Conservation (phyloP, 805 yeast genomes). For the Saitoella complicata region DNA sequence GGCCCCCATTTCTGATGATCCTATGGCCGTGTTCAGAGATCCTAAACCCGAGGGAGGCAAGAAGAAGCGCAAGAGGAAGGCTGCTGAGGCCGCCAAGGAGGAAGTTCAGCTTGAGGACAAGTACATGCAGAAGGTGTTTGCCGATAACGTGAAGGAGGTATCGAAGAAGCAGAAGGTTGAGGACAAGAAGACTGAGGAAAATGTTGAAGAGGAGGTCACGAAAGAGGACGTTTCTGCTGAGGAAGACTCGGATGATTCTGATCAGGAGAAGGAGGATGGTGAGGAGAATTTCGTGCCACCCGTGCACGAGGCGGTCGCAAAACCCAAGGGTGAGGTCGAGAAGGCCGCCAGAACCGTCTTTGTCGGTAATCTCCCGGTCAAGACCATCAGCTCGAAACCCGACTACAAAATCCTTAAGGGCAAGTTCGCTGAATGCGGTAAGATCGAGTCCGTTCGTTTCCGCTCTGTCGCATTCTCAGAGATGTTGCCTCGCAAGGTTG, state of each 20-base stretch:
- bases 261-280: conserved; percentile 14
- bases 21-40: too few species aligned
- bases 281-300: conserved; percentile 8
- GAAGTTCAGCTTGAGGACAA: conserved; percentile 7
- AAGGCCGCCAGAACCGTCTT: conserved; percentile 33
- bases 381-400: conserved; percentile 46
- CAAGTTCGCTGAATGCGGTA: conserved; percentile 23
- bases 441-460: conserved; percentile 65
- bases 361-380: conserved; percentile 65
- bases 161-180: conserved; percentile 1
- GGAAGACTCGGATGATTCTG: conserved; percentile 15
- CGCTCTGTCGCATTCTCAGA: conserved; percentile 84
- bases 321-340: conserved; percentile 22
- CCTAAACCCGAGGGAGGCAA: conserved; percentile 6
- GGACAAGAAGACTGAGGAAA: conserved; percentile 1
- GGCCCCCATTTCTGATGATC: too few species aligned
- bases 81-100: conserved; percentile 7
- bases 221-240: conserved; percentile 12
- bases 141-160: conserved; percentile 4
- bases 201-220: conserved; percentile 4
- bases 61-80: conserved; percentile 9
- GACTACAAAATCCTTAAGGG: conserved; percentile 6
- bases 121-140: conserved; percentile 7
- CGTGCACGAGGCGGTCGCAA: conserved; percentile 2
- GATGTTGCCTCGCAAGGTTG: conserved; percentile 79